Evolutionary conservation across 2,329 filamentous ascomycete genomes (phyloP).

Genomic region (Botryotinia narcissicola): DNA sequence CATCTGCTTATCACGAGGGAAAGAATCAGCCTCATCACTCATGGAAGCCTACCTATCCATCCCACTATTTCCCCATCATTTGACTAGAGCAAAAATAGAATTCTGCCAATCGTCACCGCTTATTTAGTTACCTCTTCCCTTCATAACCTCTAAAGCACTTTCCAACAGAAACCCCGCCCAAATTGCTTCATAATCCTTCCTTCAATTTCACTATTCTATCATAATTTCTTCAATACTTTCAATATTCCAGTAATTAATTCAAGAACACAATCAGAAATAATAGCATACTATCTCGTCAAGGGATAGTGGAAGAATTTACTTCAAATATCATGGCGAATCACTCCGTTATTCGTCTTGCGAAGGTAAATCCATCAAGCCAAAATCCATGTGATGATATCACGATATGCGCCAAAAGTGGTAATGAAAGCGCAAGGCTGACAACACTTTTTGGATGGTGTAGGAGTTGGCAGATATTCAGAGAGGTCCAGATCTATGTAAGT

Average conservation of each 20-base stretch:
- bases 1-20: background rate
- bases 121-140: background rate
- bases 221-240: background rate
- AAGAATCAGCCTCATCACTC: background rate
- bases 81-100: background rate
- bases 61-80: background rate
- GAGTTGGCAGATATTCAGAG: conserved; percentile 85
- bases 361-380: conserved; percentile 50
- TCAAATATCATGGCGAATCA: conserved; percentile 66
- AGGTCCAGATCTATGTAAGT: conserved; percentile 76
- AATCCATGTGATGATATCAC: conserved; percentile 20
- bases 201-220: background rate
- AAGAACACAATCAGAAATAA: background rate
- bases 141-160: background rate
- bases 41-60: background rate
- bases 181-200: background rate
- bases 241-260: background rate
- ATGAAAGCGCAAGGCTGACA: conserved; percentile 41
- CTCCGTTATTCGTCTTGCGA: conserved; percentile 82
- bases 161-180: background rate
- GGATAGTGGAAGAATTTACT: background rate
- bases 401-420: conserved; percentile 3
- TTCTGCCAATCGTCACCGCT: background rate
- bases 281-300: background rate
- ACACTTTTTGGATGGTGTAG: conserved; percentile 45